Conservation (phyloP, 2,329 filamentous ascomycete genomes). For the Huntiella decipiens region DNA sequence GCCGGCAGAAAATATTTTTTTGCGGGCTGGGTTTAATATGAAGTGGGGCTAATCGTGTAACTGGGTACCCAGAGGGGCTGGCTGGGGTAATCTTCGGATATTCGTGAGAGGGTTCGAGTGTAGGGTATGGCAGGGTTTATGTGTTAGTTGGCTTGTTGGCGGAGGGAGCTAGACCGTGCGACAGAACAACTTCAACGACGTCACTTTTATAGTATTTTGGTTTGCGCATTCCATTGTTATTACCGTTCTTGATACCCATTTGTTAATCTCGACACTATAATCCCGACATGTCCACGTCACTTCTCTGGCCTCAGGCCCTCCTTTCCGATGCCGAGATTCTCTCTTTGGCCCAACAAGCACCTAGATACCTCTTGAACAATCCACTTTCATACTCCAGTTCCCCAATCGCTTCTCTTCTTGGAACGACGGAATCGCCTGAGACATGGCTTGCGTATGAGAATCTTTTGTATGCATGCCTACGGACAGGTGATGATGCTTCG, state of each 20-base stretch:
- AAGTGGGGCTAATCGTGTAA: constrained; percentile 5
- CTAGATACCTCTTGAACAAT: constrained; percentile 32
- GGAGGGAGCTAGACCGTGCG: no score
- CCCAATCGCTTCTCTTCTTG: constrained; percentile 32
- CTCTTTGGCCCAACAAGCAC: constrained; percentile 41
- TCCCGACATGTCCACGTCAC: constrained; percentile 28
- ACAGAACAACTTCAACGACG: no score
- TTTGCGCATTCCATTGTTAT: no score
- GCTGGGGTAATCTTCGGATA: not conserved
- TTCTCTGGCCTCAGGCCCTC: constrained; percentile 37
- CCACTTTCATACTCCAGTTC: constrained; percentile 36
- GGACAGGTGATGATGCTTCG: constrained; percentile 62
- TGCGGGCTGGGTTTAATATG: not conserved
- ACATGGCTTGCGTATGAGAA: constrained; percentile 79
- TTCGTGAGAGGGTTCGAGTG: not conserved
- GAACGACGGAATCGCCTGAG: constrained; percentile 51
- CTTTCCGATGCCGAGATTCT: constrained; percentile 37
- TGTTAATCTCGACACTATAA: not conserved
- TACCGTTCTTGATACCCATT: not conserved
- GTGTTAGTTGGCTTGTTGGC: no score
- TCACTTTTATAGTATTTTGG: no score
- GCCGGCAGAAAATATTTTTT: not conserved
- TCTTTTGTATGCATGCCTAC: constrained; percentile 64
- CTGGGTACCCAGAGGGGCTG: no score
- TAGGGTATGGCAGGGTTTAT: not conserved